Conservation (phyloP, 192 early-diverging fungal genomes). For the Chytriomyces sp. region DNA sequence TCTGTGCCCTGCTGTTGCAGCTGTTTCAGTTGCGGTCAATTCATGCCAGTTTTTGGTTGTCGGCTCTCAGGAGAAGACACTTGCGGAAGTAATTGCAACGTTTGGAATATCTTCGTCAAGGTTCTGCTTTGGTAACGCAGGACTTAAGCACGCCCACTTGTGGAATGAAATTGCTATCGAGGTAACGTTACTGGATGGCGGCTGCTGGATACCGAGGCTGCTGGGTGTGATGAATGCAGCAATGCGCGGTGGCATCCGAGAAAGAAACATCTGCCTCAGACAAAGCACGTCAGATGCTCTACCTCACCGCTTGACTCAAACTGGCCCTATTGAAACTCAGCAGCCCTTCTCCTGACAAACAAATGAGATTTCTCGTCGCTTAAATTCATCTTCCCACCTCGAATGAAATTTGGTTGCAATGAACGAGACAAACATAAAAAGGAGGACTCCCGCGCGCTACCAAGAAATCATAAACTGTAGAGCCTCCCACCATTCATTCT, state of each 20-base stretch:
- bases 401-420: neutral
- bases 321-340: neutral
- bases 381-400: neutral
- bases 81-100: no score
- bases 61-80: neutral
- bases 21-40: slow-evolving; percentile 49
- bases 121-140: neutral
- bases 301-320: neutral
- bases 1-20: slow-evolving; percentile 77
- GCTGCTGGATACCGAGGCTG: no score
- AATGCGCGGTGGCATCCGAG: neutral
- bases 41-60: neutral
- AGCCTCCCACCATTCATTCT: neutral
- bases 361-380: neutral
- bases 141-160: neutral
- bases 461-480: neutral
- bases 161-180: neutral
- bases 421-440: neutral
- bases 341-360: neutral
- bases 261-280: neutral
- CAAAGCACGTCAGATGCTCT: no score
- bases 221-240: no score
- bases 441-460: neutral
- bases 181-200: no score
- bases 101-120: no score